Evolutionary conservation across 192 early-diverging fungal species (phyloP).

Genomic region (Lobulomyces angularis): DNA sequence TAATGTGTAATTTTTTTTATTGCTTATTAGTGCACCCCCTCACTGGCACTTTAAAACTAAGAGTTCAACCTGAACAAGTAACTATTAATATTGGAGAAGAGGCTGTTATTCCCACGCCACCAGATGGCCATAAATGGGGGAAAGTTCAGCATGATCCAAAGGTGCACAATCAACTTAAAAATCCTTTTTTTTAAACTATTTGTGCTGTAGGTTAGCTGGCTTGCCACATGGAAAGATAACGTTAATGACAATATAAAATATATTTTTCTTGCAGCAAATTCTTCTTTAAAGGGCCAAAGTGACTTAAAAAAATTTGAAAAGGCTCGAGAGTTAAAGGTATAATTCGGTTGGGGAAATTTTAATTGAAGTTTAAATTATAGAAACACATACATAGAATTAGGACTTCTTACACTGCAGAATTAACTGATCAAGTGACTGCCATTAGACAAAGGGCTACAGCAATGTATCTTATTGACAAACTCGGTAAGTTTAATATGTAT

Average conservation of each 20-base stretch:
- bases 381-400: constrained; percentile 66
- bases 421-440: constrained; percentile 69
- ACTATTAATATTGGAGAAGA: constrained; percentile 80
- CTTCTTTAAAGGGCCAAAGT: constrained; percentile 89
- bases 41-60: constrained; percentile 23
- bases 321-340: constrained; percentile 69
- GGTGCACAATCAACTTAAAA: no score
- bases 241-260: constrained; percentile 89
- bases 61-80: constrained; percentile 86
- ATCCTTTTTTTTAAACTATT: no score
- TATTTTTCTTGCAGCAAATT: constrained; percentile 84
- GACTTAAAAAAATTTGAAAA: constrained; percentile 95
- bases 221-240: constrained; percentile 98
- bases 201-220: no score
- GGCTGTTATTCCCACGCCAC: constrained; percentile 66
- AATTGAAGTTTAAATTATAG: constrained; percentile 14
- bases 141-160: constrained; percentile 76
- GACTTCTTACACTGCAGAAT: constrained; percentile 57
- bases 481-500: no score
- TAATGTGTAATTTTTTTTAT: neutral
- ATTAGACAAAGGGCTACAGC: constrained; percentile 84
- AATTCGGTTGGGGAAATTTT: constrained; percentile 3
- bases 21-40: constrained; percentile 2
- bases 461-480: constrained; percentile 88
- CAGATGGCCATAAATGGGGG: constrained; percentile 81